Evolutionary conservation across 2,329 filamentous ascomycete species (phyloP), one percentile per base, ranked within the genome.

Genomic region (Plectosphaerella sp.): DNA sequence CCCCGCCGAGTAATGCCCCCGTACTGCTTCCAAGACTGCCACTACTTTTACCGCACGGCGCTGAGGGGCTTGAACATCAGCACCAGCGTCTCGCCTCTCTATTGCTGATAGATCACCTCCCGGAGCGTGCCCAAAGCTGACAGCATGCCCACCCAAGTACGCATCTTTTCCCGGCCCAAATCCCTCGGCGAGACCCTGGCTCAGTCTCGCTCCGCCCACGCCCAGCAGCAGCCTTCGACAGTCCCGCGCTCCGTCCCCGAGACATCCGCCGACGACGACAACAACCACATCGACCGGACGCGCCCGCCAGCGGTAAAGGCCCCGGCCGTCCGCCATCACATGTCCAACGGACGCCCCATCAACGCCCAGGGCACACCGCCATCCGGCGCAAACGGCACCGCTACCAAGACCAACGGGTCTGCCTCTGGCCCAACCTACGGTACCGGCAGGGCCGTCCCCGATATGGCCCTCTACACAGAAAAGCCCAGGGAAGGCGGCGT

Each of bases 11-110:
- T 79, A 75, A 95, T 95, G 89, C 88, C 88, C 77, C 72, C 79
- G 63, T 93, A 90, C 71, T 95, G 78, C 71, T 76, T 89, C 53
- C 87, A 94, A 78, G 88, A 95, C 72, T 95, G 89, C 65, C 90
- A 95, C 69, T 95, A 95, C 74, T 95, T 96, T 74, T 94, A 89
- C 77, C 89, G 89, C 77, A 95, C 87, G 71, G 88, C 89, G 67
- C 76, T 96, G 74, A 89, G 89, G 77, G 86, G 91, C 67, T 77
- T 96, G 62, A 93, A 88, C 66, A 85, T 96, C 62, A 82, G 84
- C 73, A 95, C 89, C 62, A 81, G 76, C 64, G 83, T 96, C 70
- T 90, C 87, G 59, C 86, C 88, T 61, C 76, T 90, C 51, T 91
- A 90, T 76, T 80, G 79, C 71, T 90, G 76, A 79, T 62, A 67